Evolutionary conservation across 2,329 filamentous ascomycete species (phyloP).

Genomic region (Torrubiellomyces zombiae): DNA sequence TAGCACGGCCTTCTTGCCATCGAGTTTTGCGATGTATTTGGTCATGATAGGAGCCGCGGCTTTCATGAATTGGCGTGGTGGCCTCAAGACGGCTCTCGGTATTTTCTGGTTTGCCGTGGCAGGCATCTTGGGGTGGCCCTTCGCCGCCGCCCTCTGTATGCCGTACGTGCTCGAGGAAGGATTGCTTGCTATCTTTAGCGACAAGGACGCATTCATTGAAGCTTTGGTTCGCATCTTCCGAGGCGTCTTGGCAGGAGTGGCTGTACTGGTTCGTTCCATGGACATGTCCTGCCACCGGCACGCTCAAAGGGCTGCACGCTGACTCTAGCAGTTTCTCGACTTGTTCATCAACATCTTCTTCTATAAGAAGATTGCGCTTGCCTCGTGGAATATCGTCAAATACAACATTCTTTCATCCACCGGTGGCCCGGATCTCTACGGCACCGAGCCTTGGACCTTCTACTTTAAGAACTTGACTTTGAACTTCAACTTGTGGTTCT

Average conservation of each 20-base stretch:
- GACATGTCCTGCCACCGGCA: background rate
- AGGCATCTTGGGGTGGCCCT: conserved; percentile 84
- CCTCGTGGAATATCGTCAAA: conserved; percentile 82
- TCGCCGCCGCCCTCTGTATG: conserved; percentile 63
- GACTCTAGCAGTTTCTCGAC: conserved; percentile 56
- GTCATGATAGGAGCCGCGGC: conserved; percentile 71
- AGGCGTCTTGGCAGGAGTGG: conserved; percentile 47
- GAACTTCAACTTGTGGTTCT: conserved; percentile 93
- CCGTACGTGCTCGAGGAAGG: conserved; percentile 72
- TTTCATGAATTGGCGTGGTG: conserved; percentile 80
- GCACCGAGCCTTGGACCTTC: conserved; percentile 92
- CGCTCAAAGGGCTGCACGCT: no score
- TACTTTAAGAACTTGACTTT: conserved; percentile 81
- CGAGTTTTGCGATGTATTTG: conserved; percentile 93
- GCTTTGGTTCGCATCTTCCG: conserved; percentile 45
- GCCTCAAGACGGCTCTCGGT: conserved; percentile 62
- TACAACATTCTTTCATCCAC: conserved; percentile 85
- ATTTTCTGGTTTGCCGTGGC: conserved; percentile 86
- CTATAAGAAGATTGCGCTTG: conserved; percentile 61
- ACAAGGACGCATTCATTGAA: conserved; percentile 41
- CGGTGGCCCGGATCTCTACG: conserved; percentile 81
- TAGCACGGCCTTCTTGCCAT: conserved; percentile 72
- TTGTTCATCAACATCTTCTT: conserved; percentile 64
- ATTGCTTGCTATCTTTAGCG: conserved; percentile 36
- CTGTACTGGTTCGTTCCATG: conserved; percentile 47